Evolutionary conservation across 2,329 filamentous ascomycete species (phyloP).

Genomic region (Aspergillus ochraceoroseus): DNA sequence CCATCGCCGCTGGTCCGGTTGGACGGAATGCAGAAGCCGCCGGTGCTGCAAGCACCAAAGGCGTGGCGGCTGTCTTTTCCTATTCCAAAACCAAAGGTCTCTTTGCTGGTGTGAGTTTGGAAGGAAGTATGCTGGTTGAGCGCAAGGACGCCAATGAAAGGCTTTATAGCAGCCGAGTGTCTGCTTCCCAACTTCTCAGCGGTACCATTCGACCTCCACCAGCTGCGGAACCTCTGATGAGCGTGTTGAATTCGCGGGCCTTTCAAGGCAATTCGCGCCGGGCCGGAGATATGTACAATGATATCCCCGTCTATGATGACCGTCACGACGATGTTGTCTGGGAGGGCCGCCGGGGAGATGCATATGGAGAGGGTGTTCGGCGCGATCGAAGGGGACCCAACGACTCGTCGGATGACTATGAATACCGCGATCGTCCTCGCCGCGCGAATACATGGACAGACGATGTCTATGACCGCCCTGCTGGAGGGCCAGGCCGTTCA

Average conservation of each 20-base stretch:
- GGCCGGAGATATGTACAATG: constrained; percentile 79
- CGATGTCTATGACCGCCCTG: constrained; percentile 45
- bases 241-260: constrained; percentile 74
- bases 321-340: constrained; percentile 76
- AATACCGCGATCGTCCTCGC: constrained; percentile 51
- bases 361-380: constrained; percentile 62
- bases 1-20: constrained; percentile 86
- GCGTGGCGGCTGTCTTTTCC: constrained; percentile 87
- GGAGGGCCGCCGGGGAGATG: constrained; percentile 68
- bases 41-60: constrained; percentile 82
- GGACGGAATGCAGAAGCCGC: constrained; percentile 94
- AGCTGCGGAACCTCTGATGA: constrained; percentile 77
- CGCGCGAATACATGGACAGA: constrained; percentile 49
- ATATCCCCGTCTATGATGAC: constrained; percentile 83
- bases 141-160: constrained; percentile 95
- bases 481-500: constrained; percentile 34
- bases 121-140: constrained; percentile 90
- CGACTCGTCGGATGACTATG: constrained; percentile 47
- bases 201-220: constrained; percentile 73
- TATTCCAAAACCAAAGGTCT: constrained; percentile 98
- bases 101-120: constrained; percentile 90
- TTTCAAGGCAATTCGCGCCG: constrained; percentile 64
- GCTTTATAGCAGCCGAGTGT: constrained; percentile 78
- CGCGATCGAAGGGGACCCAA: constrained; percentile 52
- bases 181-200: constrained; percentile 73